Base-by-base conservation (phyloP, 2,329 filamentous ascomycete species). In the Fusarium fujikuroi region DNA sequence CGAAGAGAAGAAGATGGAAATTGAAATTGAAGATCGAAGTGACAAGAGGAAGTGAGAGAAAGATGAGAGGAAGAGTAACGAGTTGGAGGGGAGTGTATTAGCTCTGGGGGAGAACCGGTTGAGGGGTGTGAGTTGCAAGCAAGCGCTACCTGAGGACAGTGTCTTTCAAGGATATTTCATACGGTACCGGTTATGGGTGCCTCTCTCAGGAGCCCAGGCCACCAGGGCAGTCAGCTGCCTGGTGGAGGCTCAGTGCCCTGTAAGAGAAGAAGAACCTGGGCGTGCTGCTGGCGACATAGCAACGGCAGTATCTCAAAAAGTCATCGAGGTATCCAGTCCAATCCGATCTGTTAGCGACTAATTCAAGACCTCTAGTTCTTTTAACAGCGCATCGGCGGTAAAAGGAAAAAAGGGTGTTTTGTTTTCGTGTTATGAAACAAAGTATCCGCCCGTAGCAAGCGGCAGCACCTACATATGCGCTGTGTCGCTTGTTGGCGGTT, bases 11-110 rank as follows among this genome's bases (percentile, higher is more conserved):
- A 58, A 60, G 62, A 52, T 62, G 70, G 60, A 53, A 67, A 52
- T 62, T 73, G 60, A 53, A 67, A 63, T 72, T 75, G 70, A 69
- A 75, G 70, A 75, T 75, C 73, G 61, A 75, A 75, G 72, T 69
- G 66, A 73, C 69, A 67, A 72, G 66, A 69, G 66, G 72, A 68
- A 70, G 66, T 70, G 47, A 65, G 69, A 67, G 63, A 56, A 72
- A 57, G 72, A 74, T 64, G 64, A 67, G 70, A 70, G 68, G 66
- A 74, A 66, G 70, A 75, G 49, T 56, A 62, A 61, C 63, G 69
- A 60, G 66, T 67, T 67, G 69, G 62, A 75, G 70, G 63, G 62
- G 66, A 73, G 63, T 70, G 64, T 72, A 64, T 77, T 78, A 67
- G 74, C 66, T 78, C 75, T 75, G 76, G 75, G 75, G 73, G 73